Percentiles rank a stretch among this genome's conserved stretches.
Conservation (phyloP, 352 stramenopile genomes). For the Pythium monospermum region DNA sequence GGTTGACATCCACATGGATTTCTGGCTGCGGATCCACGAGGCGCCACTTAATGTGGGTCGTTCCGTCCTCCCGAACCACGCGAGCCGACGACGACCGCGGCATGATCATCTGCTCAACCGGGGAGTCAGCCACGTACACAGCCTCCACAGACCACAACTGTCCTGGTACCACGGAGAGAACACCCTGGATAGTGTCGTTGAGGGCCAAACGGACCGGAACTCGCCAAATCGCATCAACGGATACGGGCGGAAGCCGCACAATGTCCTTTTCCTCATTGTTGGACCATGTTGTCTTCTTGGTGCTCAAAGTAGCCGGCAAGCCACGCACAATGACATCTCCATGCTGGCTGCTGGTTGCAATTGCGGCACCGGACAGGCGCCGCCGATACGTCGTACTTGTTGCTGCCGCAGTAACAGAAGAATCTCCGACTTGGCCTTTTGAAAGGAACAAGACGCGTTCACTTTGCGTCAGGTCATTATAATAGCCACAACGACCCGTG, state of each 20-base stretch:
- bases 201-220: slow-evolving; percentile 3
- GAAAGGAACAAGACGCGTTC: slow-evolving; percentile 1
- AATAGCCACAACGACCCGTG: slow-evolving; percentile 12
- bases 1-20: slow-evolving; percentile 5
- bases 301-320: no score
- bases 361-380: background rate
- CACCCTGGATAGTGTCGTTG: slow-evolving; percentile 6
- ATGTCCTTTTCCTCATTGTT: background rate
- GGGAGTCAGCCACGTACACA: background rate
- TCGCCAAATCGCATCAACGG: background rate
- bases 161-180: background rate
- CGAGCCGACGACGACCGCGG: slow-evolving; percentile 8
- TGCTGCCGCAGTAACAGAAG: slow-evolving; percentile 3
- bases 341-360: background rate
- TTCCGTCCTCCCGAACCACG: background rate
- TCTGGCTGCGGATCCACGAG: background rate
- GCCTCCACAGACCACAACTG: slow-evolving; percentile 15
- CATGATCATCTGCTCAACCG: slow-evolving; percentile 6
- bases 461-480: slow-evolving; percentile 13
- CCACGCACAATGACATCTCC: no score
- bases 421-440: slow-evolving; percentile 5
- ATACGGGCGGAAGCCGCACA: background rate
- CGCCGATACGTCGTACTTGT: slow-evolving; percentile 1
- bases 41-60: slow-evolving; percentile 6
- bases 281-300: background rate